phyloP scores from a whole-genome alignment of 495 filamentous ascomycete species.

The Corynascus novoguineensis region DNA sequence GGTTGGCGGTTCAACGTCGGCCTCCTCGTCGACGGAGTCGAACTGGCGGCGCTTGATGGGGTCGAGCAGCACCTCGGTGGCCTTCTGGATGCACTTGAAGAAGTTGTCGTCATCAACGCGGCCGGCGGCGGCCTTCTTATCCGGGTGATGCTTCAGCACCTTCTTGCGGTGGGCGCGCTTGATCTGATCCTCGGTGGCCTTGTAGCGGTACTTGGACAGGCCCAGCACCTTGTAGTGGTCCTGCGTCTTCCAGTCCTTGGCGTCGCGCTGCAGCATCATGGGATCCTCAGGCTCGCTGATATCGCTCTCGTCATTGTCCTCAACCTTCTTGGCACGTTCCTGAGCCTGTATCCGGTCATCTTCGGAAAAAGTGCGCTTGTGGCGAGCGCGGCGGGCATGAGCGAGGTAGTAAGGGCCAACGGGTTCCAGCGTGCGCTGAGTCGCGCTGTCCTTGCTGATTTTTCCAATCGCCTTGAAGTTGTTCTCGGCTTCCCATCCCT shows the following conservation, averaged over 20 bases:
- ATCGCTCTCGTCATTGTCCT: slow-evolving; percentile 82
- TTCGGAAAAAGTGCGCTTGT: slow-evolving; percentile 96
- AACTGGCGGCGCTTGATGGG: slow-evolving; percentile 90
- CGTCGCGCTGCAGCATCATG: slow-evolving; percentile 82
- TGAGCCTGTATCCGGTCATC: slow-evolving; percentile 96
- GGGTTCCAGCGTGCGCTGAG: slow-evolving; percentile 82
- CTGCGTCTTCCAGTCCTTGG: slow-evolving; percentile 99
- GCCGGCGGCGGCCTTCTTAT: slow-evolving; percentile 93
- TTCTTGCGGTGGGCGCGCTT: slow-evolving; percentile 98
- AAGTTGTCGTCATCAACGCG: slow-evolving; percentile 90
- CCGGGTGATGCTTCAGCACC: slow-evolving; percentile 95
- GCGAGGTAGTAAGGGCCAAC: slow-evolving; percentile 97
- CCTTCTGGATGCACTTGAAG: slow-evolving; percentile 99
- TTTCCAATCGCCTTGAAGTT: slow-evolving; percentile 78
- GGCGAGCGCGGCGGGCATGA: slow-evolving; percentile 90
- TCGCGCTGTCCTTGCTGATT: slow-evolving; percentile 56
- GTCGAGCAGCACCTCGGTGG: slow-evolving; percentile 87
- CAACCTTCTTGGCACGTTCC: slow-evolving; percentile 89
- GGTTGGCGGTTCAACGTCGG: slow-evolving; percentile 80
- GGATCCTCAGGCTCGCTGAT: slow-evolving; percentile 90
- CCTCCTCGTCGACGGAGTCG: slow-evolving; percentile 91
- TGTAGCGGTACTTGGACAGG: slow-evolving; percentile 82
- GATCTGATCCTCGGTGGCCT: slow-evolving; percentile 94
- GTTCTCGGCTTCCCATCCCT: slow-evolving; percentile 81
- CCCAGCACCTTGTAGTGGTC: slow-evolving; percentile 98